Base-by-base conservation (phyloP, 306 rosid species). In the Trifolium fragiferum region DNA sequence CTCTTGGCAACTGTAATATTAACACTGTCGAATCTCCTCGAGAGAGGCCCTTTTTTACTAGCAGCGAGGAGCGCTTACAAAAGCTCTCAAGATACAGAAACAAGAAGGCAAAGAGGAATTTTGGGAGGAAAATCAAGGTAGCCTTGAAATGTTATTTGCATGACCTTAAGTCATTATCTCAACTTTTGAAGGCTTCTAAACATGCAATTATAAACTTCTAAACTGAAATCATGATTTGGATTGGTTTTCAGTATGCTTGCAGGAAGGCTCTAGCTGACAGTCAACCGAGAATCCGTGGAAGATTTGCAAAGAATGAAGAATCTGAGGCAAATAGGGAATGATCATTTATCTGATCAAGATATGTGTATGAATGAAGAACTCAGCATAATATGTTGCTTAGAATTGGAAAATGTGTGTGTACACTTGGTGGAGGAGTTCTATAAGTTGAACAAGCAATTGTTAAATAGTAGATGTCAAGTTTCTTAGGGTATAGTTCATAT, bases 251-350 rank as follows among this genome's bases (percentile, higher is more conserved):
- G 99, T 95, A 95, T 61, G 99, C 99, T 25, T 95, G 99, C 86
- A 90, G 98, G 84, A 95, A 95, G 92, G 99, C 98, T 68, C 92
- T 95, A 54, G 99, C 99, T 11, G 99, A 95, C 84, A 95, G 91
- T 78, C 99, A 95, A 68, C 99, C 98, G 13, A 86, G 99, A 87
- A 86, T 95, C 80, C 96, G 99, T 0, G 99, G 99, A 85, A 87
- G 99, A 89, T 95, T 95, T 85, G 99, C 99, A 2, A 95, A 81
- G 80, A 89, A 91, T 5, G 99, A 90, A 69, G 96, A 95, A 75
- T 76, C 66, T 46, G 88, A 85, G 25, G 68, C 33, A 30, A 90
- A 88, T 87, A 86, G 92, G 90, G 81, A 80, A 81, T 84, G 64
- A 78, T 66, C 78, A n/a, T 20, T 57, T 84, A 59, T 79, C 78